Conservation (phyloP, 129 eudicot genomes). For the Silybum marianum region DNA sequence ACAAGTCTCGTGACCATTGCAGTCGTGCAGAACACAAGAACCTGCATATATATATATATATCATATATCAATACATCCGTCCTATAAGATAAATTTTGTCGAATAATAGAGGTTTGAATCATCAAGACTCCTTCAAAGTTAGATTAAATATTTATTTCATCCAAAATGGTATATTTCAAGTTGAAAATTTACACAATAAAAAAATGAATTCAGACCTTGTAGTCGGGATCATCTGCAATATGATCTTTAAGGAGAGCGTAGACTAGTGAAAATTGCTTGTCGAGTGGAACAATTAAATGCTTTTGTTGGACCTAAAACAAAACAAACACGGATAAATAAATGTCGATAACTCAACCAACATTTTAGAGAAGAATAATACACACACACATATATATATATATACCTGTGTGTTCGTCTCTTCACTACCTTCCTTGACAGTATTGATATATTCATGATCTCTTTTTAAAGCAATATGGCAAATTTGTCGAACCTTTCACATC, state of each 20-base stretch:
- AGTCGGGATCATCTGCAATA: conserved; percentile 81
- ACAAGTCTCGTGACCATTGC: conserved; percentile 92
- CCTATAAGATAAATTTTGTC: not conserved
- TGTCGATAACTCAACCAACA: conserved; percentile 6
- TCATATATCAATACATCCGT: not conserved
- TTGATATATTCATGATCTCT: conserved; percentile 88
- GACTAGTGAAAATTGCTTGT: conserved; percentile 72
- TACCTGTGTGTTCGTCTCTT: conserved; percentile 94
- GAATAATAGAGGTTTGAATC: not conserved
- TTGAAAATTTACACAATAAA: not conserved
- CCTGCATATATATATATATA: conserved; percentile 38
- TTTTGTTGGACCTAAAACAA: conserved; percentile 77
- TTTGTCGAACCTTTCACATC: conserved; percentile 82
- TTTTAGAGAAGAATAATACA: not conserved
- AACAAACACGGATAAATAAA: not conserved
- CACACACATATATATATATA: not conserved
- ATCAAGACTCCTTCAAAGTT: not conserved
- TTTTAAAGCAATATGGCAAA: conserved; percentile 88
- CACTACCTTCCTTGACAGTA: conserved; percentile 76
- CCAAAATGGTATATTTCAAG: not conserved
- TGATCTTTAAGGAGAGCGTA: conserved; percentile 82
- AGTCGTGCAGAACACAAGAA: conserved; percentile 97
- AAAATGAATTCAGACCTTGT: conserved; percentile 52
- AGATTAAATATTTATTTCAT: not conserved
- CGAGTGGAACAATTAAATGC: conserved; percentile 84